Evolutionary conservation across 257 asterid species (phyloP), one percentile per base, ranked within the genome.

Genomic region (Solanum dulcamara): DNA sequence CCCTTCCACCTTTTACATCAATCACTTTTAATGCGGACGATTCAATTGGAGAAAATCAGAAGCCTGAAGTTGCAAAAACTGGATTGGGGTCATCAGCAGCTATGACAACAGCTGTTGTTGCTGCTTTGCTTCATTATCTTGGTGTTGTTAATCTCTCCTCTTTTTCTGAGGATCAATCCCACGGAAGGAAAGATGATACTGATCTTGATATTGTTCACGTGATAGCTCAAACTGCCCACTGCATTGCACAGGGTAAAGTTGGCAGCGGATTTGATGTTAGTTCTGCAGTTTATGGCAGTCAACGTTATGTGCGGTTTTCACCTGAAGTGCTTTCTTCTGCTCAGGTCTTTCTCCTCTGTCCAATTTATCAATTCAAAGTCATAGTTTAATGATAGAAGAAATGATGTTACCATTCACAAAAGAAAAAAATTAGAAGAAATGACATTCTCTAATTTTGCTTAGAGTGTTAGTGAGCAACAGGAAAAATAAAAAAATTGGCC

Each of bases 231-330:
- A 92, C 99, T 4, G 99, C 99, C 82, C 99, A 97, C 86, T 97
- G 98, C 86, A 95, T 94, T 81, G 98, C 99, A 75, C 99, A 97
- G 92, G 98, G 99, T 84, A 97, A 97, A 92, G 93, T 97, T 81
- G 99, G 99, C 67, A 97, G 99, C 62, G 99, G 99, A n/a, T 97
- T 97, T 89, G 99, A 97, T 74, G 99, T 97, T 85, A 93, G 99
- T 85, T 94, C 98, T 88, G 99, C 99, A 84, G 99, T 97, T 90
- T 97, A 91, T 88, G 99, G 99, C 38, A 95, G 99, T 87, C 98
- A 97, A 74, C 93, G 93, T 81, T 97, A 97, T 86, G 91, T 97
- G 85, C 93, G 99, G 85, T 97, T 97, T 89, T 95, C 99, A 38
- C 97, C 98, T 7, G 93, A 93, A 84, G 96, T 95, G 81, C 90